These are phyloP conservation scores for Epipyxis sp. DNA, from an alignment of 108 stramenopile species.

Conservation along the genomic window DNA sequence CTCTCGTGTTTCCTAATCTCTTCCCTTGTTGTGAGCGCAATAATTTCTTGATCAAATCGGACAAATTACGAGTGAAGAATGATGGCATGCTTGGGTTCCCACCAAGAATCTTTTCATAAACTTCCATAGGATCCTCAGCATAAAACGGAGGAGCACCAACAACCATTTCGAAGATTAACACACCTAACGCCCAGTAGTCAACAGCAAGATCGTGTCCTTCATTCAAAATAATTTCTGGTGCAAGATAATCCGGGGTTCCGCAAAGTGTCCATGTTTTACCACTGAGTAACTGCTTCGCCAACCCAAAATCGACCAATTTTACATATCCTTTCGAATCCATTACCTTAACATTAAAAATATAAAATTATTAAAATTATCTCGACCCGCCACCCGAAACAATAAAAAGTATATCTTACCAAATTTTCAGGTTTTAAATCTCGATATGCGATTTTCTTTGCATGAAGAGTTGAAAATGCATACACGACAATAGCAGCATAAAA, in stretches of 20 bases:
- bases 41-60: slow-evolving; percentile 70
- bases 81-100: slow-evolving; percentile 35
- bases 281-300: slow-evolving; percentile 60
- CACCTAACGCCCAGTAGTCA: slow-evolving; percentile 81
- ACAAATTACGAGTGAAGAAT: slow-evolving; percentile 45
- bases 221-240: slow-evolving; percentile 76
- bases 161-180: slow-evolving; percentile 68
- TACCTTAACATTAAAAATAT: too few species aligned
- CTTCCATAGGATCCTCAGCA: slow-evolving; percentile 59
- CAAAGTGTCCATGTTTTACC: slow-evolving; percentile 66
- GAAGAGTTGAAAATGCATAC: slow-evolving; percentile 62
- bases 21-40: slow-evolving; percentile 69
- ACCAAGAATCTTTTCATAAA: slow-evolving; percentile 54
- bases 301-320: slow-evolving; percentile 70
- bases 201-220: slow-evolving; percentile 74
- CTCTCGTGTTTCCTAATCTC: slow-evolving; percentile 70
- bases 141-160: slow-evolving; percentile 67
- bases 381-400: too few species aligned
- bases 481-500: slow-evolving; percentile 55
- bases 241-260: slow-evolving; percentile 74
- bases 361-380: too few species aligned
- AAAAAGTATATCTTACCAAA: too few species aligned
- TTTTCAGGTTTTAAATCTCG: slow-evolving; percentile 73
- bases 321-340: slow-evolving; percentile 60
- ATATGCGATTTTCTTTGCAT: slow-evolving; percentile 64